These are phyloP conservation scores for Neurospora tetrasperma DNA, from an alignment of 495 filamentous ascomycete species.

Conservation along the genomic window DNA sequence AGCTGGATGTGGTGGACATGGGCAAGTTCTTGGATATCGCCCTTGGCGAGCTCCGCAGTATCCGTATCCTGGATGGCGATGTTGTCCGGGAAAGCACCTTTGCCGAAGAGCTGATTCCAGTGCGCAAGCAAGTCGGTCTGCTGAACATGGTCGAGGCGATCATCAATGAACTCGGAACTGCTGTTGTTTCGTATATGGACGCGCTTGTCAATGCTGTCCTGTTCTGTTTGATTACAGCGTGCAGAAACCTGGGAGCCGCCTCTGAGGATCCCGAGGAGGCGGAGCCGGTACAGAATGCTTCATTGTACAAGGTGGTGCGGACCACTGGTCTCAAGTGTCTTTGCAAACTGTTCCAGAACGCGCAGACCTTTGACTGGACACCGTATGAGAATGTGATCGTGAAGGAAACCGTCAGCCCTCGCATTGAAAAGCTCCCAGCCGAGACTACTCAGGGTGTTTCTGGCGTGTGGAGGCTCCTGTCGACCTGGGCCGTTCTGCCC, in stretches of 20 bases:
- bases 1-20: conserved; percentile 50
- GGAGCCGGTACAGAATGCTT: conserved; percentile 39
- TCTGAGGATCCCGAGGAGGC: conserved; percentile 33
- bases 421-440: conserved; percentile 67
- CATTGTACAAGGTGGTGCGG: conserved; percentile 59
- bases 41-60: conserved; percentile 54
- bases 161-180: conserved; percentile 66
- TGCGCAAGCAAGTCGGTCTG: conserved; percentile 75
- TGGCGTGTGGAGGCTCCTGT: conserved; percentile 67
- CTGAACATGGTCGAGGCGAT: conserved; percentile 86
- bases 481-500: conserved; percentile 62
- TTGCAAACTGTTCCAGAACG: conserved; percentile 61
- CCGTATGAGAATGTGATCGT: conserved; percentile 61
- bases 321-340: conserved; percentile 70
- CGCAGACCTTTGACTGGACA: conserved; percentile 55
- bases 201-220: conserved; percentile 63
- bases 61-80: conserved; percentile 45
- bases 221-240: conserved; percentile 67
- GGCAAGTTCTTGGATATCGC: conserved; percentile 73
- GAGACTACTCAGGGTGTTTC: conserved; percentile 88
- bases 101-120: conserved; percentile 42
- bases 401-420: conserved; percentile 60
- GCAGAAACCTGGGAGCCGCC: conserved; percentile 41
- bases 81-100: conserved; percentile 40
- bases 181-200: conserved; percentile 49